These are phyloP conservation scores for Camellia oleifera DNA, from an alignment of 179 eudicot species.

Conservation along the genomic window DNA sequence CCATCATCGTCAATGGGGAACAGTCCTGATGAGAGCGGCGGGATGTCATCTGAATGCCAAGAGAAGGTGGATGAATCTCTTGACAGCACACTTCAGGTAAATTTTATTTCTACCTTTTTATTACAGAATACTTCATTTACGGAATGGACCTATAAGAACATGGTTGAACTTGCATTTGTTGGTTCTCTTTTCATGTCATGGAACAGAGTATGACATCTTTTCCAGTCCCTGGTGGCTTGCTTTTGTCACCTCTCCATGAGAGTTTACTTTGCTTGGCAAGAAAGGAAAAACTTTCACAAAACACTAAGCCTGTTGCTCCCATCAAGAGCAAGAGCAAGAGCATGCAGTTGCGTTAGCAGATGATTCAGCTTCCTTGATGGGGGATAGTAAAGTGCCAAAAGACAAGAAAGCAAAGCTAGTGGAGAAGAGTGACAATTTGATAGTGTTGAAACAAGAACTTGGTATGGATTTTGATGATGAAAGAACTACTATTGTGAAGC, in stretches of 20 bases:
- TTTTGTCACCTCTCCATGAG: constrained; percentile 55
- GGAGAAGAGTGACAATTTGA: constrained; percentile 16
- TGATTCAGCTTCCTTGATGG: constrained; percentile 19
- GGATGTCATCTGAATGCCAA: constrained; percentile 25
- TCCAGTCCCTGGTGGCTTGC: constrained; percentile 37
- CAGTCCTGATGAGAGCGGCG: constrained; percentile 36
- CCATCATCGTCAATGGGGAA: constrained; percentile 54
- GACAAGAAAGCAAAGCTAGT: constrained; percentile 22
- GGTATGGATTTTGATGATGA: constrained; percentile 11
- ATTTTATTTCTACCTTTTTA: constrained; percentile 5
- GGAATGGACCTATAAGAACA: neutral
- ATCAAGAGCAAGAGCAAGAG: constrained; percentile 9
- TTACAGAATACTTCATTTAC: neutral
- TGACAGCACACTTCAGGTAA: constrained; percentile 42
- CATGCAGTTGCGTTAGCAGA: constrained; percentile 15
- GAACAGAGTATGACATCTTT: constrained; percentile 56
- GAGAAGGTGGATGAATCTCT: constrained; percentile 32
- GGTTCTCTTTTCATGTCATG: constrained; percentile 12
- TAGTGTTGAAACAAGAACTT: constrained; percentile 15
- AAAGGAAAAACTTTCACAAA: no score
- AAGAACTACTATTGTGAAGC: neutral
- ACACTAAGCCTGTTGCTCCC: neutral
- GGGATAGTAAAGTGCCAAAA: constrained; percentile 12
- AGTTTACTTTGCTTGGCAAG: constrained; percentile 32
- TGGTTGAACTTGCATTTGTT: neutral